Conservation (phyloP, 1,284 basidiomycete genomes). For the Ganoderma meredithae region DNA sequence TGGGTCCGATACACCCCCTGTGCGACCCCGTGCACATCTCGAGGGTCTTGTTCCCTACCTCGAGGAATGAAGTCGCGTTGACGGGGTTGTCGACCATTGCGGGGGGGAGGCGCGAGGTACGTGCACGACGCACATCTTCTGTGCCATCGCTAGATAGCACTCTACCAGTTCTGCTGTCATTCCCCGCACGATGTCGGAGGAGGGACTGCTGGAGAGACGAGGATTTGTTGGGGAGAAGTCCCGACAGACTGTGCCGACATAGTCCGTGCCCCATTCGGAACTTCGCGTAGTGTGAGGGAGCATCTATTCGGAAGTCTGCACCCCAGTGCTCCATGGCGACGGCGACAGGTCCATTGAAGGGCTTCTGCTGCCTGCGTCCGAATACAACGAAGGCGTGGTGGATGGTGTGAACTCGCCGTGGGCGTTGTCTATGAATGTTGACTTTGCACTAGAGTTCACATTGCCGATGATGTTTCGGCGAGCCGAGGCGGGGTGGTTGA, state of each 20-base stretch:
- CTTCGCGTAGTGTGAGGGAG: not conserved
- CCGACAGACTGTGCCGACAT: not conserved
- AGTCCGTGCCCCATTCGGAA: not conserved
- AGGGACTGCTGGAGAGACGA: not conserved
- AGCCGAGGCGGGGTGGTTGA: too few relatives aligned
- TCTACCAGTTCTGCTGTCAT: not conserved
- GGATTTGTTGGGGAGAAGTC: not conserved
- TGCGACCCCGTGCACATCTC: not conserved
- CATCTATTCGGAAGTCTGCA: not conserved
- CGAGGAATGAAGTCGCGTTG: not conserved
- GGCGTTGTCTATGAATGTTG: not conserved
- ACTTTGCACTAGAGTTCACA: not conserved
- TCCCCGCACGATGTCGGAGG: not conserved
- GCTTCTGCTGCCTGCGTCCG: not conserved
- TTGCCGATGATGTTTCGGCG: too few relatives aligned
- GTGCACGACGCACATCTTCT: not conserved
- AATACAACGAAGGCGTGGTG: not conserved
- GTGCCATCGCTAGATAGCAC: not conserved
- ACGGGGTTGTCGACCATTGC: not conserved
- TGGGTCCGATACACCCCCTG: too few relatives aligned
- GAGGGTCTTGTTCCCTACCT: not conserved
- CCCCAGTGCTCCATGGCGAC: not conserved
- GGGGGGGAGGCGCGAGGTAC: not conserved
- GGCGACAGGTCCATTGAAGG: not conserved
- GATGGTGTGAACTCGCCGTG: too few relatives aligned